Conservation (phyloP, 129 eudicot genomes). For the Helianthus tuberosus region DNA sequence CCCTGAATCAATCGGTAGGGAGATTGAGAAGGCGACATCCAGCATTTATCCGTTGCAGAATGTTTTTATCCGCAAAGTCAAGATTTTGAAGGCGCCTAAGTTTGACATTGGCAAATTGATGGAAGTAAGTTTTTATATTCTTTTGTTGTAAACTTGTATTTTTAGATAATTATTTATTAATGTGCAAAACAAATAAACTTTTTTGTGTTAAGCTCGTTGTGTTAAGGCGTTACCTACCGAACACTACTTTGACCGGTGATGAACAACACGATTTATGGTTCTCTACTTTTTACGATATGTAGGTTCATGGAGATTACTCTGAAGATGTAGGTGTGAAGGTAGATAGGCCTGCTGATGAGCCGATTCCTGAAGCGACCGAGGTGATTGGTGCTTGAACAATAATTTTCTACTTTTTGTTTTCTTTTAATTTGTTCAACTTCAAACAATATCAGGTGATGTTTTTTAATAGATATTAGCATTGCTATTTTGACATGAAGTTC, state of each 20-base stretch:
- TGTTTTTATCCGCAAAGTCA: slow-evolving; percentile 74
- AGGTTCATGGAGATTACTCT: slow-evolving; percentile 75
- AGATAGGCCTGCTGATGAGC: slow-evolving; percentile 64
- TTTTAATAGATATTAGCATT: slow-evolving; percentile 9
- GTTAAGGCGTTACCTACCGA: no score
- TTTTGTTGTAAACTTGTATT: background rate
- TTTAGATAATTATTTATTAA: no score
- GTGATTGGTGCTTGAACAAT: slow-evolving; percentile 61
- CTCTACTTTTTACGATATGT: background rate
- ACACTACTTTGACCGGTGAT: background rate
- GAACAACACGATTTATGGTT: background rate
- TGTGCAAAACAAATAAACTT: no score
- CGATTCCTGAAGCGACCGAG: slow-evolving; percentile 56
- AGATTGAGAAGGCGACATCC: slow-evolving; percentile 80
- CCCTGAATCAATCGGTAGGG: slow-evolving; percentile 78
- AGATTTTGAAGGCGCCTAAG: slow-evolving; percentile 82
- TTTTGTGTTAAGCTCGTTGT: no score
- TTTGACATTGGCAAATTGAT: slow-evolving; percentile 75
- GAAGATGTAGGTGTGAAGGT: slow-evolving; percentile 67
- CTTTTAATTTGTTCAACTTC: background rate
- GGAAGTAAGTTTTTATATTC: slow-evolving; percentile 48
- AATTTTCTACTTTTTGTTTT: background rate
- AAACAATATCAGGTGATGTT: slow-evolving; percentile 18
- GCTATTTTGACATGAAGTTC: slow-evolving; percentile 21
- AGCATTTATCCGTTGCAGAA: slow-evolving; percentile 81